Base-by-base conservation (phyloP, 2,329 filamentous ascomycete genomes). In the Tolypocladium paradoxum region DNA sequence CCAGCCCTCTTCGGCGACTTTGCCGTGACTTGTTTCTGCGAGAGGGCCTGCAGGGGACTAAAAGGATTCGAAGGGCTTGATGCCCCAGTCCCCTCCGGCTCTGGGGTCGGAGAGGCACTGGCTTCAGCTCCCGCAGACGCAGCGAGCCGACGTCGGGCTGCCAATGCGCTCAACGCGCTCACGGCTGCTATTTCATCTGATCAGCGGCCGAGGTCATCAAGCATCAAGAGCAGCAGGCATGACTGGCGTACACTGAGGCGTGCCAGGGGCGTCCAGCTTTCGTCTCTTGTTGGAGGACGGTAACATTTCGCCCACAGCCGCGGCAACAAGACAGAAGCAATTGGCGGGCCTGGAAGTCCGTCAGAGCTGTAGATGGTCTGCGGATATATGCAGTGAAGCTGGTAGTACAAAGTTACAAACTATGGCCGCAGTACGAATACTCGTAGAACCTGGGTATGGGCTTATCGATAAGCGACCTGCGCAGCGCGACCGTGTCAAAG, bases 161-260 rank as follows among this genome's bases (percentile, higher is more conserved):
- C 65, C 22, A 71, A 57, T 6, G 69, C 68, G 55, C 67, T 70
- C n/a, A 70, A 57, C n/a, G 69, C 68, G 40, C 65, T 70, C 53
- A 64, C 61, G 3, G 63, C 58, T 53, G 57, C 59, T 57, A 31
- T 29, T 33, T 38, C 27, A 48, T 35, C 24, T 18, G 20, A 31
- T 40, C 31, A 55, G 37, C n/a, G 33, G 22, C 9, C 24, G 50
- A 27, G 18, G n/a, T 46, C 35, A 24, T 46, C 12, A 36, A 45
- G 24, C 35, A 24, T 46, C 12, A 36, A 45, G 24, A 45, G 6
- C 18, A 40, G 27, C n/a, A 18, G 33, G 5, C 22, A 20, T 12
- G 27, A 29, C 5, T 20, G 24, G 51, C 67, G 61, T 57, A 71
- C 68, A 59, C 52, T 64, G 62, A 45, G 65, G 59, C 7, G 61